Evolutionary conservation across 208 protist genomes (phyloP).

Genomic region (Trypanosoma avium): DNA sequence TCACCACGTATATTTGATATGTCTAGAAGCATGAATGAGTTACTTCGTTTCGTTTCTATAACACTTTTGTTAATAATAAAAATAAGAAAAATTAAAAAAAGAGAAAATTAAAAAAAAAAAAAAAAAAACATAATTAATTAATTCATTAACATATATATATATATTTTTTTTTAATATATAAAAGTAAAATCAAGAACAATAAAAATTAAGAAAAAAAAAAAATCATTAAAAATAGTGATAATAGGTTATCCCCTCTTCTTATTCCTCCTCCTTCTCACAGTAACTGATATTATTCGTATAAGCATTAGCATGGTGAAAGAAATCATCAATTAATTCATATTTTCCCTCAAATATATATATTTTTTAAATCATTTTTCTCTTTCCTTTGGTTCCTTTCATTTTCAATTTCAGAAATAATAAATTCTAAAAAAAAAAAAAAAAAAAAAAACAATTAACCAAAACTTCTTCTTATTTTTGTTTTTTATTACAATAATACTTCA

Average conservation of each 20-base stretch:
- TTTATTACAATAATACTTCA: slow-evolving; percentile 63
- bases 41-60: too few species aligned
- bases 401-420: neutral
- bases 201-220: slow-evolving; percentile 7
- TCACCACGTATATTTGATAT: slow-evolving; percentile 28
- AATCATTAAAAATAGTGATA: neutral
- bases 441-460: neutral
- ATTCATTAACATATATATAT: neutral
- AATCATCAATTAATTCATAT: too few species aligned
- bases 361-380: neutral
- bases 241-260: too few species aligned
- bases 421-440: slow-evolving; percentile 17
- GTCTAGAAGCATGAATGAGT: slow-evolving; percentile 20
- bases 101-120: too few species aligned
- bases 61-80: too few species aligned
- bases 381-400: neutral
- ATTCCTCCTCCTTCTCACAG: too few species aligned
- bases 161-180: too few species aligned
- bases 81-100: too few species aligned
- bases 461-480: slow-evolving; percentile 8
- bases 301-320: too few species aligned
- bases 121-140: too few species aligned
- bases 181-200: neutral
- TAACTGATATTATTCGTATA: too few species aligned
- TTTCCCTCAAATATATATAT: neutral